A percentile compares a stretch with the other conserved stretches of the same genome.
phyloP scores from a whole-genome alignment of 2,329 filamentous ascomycete genomes.

The Sporothrix euskadiensis region DNA sequence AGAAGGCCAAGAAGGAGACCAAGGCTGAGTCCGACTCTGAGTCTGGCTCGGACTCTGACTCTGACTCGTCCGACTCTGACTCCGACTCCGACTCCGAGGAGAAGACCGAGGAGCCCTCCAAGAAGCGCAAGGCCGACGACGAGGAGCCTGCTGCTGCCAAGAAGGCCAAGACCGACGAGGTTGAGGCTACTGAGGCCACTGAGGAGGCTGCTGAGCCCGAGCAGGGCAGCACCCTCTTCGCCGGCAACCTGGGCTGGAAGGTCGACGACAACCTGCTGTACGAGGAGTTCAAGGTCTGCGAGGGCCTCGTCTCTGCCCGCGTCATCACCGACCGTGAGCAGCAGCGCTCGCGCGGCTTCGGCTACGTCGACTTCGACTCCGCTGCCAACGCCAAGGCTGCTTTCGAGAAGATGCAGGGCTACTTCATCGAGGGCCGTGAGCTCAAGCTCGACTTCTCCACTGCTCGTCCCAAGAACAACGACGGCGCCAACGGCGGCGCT shows the following conservation, averaged over 20 bases:
- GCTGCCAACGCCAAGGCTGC: slow-evolving; percentile 50
- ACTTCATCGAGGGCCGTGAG: slow-evolving; percentile 42
- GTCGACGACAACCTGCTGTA: slow-evolving; percentile 80
- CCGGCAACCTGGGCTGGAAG: slow-evolving; percentile 88
- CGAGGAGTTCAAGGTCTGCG: slow-evolving; percentile 78
- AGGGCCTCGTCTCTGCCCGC: slow-evolving; percentile 69
- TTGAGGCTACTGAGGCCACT: slow-evolving; percentile 38
- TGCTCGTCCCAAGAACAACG: slow-evolving; percentile 35
- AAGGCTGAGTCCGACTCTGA: slow-evolving; percentile 31
- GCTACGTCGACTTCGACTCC: slow-evolving; percentile 83
- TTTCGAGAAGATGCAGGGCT: slow-evolving; percentile 44
- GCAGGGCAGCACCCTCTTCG: slow-evolving; percentile 68
- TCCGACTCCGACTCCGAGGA: slow-evolving; percentile 39
- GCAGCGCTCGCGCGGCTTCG: slow-evolving; percentile 87
- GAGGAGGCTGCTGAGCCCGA: slow-evolving; percentile 35
- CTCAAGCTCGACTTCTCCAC: slow-evolving; percentile 45
- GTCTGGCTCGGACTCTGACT: not conserved
- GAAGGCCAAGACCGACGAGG: slow-evolving; percentile 65
- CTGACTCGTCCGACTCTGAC: slow-evolving; percentile 32
- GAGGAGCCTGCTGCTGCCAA: slow-evolving; percentile 56
- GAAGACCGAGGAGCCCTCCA: slow-evolving; percentile 53
- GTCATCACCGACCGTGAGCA: slow-evolving; percentile 80
- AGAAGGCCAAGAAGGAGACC: slow-evolving; percentile 48
- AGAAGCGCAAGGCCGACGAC: slow-evolving; percentile 68
- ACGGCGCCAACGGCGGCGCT: slow-evolving; percentile 45